Evolutionary conservation across 108 stramenopile genomes (phyloP).

Genomic region (Chaetoceros tenuissimus): DNA sequence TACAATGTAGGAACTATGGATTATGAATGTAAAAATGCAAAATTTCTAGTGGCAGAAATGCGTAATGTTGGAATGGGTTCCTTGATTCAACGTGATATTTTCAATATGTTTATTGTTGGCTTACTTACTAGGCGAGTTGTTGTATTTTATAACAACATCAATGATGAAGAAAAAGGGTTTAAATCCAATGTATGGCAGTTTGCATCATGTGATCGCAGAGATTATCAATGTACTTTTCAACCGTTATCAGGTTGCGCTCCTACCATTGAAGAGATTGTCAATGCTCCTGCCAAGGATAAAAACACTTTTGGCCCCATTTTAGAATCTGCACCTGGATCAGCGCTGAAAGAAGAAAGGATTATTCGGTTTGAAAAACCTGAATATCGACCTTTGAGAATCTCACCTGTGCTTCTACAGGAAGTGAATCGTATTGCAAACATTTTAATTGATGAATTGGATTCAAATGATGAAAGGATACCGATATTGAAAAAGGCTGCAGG

Average conservation of each 20-base stretch:
- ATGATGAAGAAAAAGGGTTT: not conserved
- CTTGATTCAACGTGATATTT: constrained; percentile 11
- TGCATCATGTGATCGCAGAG: not conserved
- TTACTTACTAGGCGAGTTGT: constrained; percentile 29
- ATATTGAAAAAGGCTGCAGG: not conserved
- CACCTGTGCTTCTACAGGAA: not conserved
- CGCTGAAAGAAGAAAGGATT: not conserved
- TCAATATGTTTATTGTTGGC: constrained; percentile 27
- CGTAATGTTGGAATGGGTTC: constrained; percentile 27
- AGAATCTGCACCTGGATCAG: not conserved
- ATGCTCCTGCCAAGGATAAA: not conserved
- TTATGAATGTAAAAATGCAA: constrained; percentile 36
- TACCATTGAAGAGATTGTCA: not conserved
- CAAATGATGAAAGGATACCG: not conserved
- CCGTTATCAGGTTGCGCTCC: not conserved
- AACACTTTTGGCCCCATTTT: not conserved
- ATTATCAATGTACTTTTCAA: not conserved
- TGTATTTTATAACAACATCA: constrained; percentile 18
- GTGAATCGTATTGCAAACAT: not conserved
- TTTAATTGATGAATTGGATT: not conserved
- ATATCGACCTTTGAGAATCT: not conserved
- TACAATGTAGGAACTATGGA: constrained; percentile 32
- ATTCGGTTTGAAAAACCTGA: not conserved
- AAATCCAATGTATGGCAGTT: not conserved
- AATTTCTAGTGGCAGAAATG: constrained; percentile 33